A percentile compares a stretch with the other conserved stretches of the same genome.
These are phyloP conservation scores for Aureobasidium sp. DNA, from an alignment of 2,329 filamentous ascomycete species.

Conservation along the genomic window DNA sequence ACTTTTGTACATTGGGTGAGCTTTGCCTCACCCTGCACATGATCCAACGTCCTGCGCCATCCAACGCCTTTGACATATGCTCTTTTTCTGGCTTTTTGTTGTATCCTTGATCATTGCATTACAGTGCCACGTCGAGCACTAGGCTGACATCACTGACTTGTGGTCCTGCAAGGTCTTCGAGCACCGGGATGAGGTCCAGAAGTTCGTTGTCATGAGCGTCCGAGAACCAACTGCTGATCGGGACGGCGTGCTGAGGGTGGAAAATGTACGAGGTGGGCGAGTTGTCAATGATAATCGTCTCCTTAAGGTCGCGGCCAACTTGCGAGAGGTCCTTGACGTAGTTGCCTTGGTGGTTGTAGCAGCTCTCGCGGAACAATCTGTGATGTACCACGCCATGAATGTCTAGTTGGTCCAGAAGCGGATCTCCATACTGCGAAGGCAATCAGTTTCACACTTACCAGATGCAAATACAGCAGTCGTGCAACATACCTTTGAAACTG, in stretches of 20 bases:
- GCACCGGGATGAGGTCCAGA: slow-evolving; percentile 91
- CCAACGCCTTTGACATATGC: slow-evolving; percentile 10
- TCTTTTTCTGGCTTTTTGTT: background rate
- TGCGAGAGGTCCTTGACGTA: slow-evolving; percentile 99
- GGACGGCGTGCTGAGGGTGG: slow-evolving; percentile 96
- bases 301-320: slow-evolving; percentile 87
- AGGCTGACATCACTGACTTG: slow-evolving; percentile 94
- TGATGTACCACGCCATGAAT: slow-evolving; percentile 97
- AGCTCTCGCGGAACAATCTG: slow-evolving; percentile 92
- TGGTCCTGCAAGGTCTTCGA: slow-evolving; percentile 85
- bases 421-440: slow-evolving; percentile 76
- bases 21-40: slow-evolving; percentile 6
- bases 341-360: slow-evolving; percentile 98
- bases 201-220: slow-evolving; percentile 99
- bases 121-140: slow-evolving; percentile 77
- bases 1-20: slow-evolving; percentile 13
- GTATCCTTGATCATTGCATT: background rate
- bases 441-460: slow-evolving; percentile 9
- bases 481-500: slow-evolving; percentile 77
- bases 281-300: slow-evolving; percentile 99
- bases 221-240: slow-evolving; percentile 99
- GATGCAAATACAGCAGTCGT: background rate
- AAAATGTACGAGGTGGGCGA: slow-evolving; percentile 99
- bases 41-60: slow-evolving; percentile 5
- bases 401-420: slow-evolving; percentile 89